A percentile compares a stretch with the other conserved stretches of the same genome.
Evolutionary conservation across 1,139 yeast species (phyloP).

Genomic region (Magnusiomyces fungicola): DNA sequence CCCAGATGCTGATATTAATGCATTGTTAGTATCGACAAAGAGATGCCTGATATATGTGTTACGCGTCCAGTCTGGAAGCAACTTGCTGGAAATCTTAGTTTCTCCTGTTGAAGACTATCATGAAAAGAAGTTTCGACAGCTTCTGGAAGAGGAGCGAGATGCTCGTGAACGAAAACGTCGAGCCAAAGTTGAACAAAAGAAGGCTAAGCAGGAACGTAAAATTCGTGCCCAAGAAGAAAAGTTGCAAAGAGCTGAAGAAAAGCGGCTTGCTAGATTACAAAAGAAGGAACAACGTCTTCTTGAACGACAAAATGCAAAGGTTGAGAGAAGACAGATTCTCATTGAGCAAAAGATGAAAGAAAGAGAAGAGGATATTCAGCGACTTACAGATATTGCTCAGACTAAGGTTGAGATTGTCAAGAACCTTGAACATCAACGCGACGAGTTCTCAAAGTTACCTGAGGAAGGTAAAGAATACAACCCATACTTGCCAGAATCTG

Average conservation of each 20-base stretch:
- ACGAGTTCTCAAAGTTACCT: too few species aligned
- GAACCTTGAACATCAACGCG: too few species aligned
- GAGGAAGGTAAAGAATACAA: constrained; percentile 3
- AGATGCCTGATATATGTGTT: constrained; percentile 72
- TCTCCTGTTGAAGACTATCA: constrained; percentile 64
- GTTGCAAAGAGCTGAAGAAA: too few species aligned
- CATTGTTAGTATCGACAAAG: constrained; percentile 71
- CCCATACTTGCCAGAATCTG: constrained; percentile 1
- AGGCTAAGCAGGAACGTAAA: too few species aligned
- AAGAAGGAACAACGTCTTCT: too few species aligned
- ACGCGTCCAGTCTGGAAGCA: constrained; percentile 68
- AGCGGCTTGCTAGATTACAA: constrained; percentile 1
- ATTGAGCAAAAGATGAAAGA: not conserved
- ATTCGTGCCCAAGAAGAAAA: too few species aligned
- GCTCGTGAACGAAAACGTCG: constrained; percentile 13
- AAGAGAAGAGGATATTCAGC: not conserved
- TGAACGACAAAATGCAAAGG: too few species aligned
- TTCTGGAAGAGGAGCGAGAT: constrained; percentile 44
- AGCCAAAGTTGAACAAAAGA: not conserved
- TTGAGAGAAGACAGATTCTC: not conserved
- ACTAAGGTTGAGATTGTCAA: too few species aligned
- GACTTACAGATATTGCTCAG: too few species aligned
- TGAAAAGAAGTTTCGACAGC: constrained; percentile 52
- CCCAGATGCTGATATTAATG: constrained; percentile 35
- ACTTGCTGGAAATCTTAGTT: constrained; percentile 63